phyloP scores from a whole-genome alignment of 2,329 filamentous ascomycete species.

The Talaromyces sp. region DNA sequence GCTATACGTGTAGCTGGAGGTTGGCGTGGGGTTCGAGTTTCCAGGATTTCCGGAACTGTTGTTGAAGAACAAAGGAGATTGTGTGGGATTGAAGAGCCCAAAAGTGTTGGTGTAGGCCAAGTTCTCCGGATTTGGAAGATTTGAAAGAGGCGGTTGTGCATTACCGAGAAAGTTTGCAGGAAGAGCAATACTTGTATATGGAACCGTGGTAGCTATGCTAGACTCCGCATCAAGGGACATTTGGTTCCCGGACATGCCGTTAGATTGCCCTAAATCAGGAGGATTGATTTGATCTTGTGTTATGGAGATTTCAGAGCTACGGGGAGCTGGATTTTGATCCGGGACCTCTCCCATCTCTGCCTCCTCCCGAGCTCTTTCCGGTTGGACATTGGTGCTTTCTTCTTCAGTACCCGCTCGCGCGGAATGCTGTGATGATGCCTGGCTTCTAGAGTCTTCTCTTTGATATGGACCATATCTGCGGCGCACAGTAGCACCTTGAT shows the following conservation, averaged over 20 bases:
- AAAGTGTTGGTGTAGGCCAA: background rate
- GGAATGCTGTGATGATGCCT: background rate
- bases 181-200: background rate
- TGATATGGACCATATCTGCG: constrained; percentile 39
- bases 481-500: constrained; percentile 41
- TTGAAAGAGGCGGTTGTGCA: background rate
- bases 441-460: constrained; percentile 19
- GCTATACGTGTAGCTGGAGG: background rate
- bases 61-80: background rate
- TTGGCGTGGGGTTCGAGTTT: background rate
- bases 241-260: background rate
- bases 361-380: background rate
- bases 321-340: background rate
- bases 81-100: background rate
- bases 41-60: background rate
- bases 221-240: background rate
- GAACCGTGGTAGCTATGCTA: background rate
- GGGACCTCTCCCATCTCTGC: background rate
- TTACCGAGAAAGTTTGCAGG: constrained; percentile 1
- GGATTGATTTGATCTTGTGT: background rate
- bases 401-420: background rate
- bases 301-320: background rate
- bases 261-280: background rate
- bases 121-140: background rate
- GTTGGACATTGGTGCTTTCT: background rate